Conservation (phyloP, 2,329 filamentous ascomycete genomes). For the Hypoxylon sp. region DNA sequence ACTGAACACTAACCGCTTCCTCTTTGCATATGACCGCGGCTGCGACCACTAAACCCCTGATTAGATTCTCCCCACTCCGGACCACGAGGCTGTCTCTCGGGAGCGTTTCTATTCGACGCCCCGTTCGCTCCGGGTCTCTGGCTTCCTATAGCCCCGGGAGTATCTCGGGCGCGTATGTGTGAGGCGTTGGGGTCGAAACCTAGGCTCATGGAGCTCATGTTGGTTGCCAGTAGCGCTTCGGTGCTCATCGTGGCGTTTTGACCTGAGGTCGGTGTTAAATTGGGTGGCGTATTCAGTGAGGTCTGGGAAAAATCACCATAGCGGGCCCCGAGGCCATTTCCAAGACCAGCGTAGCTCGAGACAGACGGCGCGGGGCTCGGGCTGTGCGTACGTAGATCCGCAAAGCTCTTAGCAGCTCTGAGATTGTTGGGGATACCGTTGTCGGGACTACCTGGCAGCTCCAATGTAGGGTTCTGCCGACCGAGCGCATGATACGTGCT, state of each 20-base stretch:
- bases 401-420: slow-evolving; percentile 94
- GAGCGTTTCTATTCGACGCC: slow-evolving; percentile 58
- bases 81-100: slow-evolving; percentile 73
- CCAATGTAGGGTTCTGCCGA: slow-evolving; percentile 85
- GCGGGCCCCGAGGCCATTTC: slow-evolving; percentile 59
- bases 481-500: slow-evolving; percentile 81
- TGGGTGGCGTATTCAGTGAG: slow-evolving; percentile 50
- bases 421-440: slow-evolving; percentile 79
- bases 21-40: slow-evolving; percentile 70
- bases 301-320: slow-evolving; percentile 51
- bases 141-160: slow-evolving; percentile 73
- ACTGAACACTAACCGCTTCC: slow-evolving; percentile 65
- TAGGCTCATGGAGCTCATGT: slow-evolving; percentile 61
- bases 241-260: slow-evolving; percentile 51
- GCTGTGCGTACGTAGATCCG: slow-evolving; percentile 93
- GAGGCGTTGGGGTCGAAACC: slow-evolving; percentile 60
- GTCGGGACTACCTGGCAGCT: slow-evolving; percentile 84
- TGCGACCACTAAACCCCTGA: slow-evolving; percentile 65
- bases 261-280: slow-evolving; percentile 51
- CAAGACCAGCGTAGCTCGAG: slow-evolving; percentile 76
- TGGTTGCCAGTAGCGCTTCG: slow-evolving; percentile 50
- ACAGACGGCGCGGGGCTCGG: slow-evolving; percentile 92
- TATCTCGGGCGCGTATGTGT: slow-evolving; percentile 58
- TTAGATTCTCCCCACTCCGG: slow-evolving; percentile 69
- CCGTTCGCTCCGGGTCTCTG: slow-evolving; percentile 68